These are phyloP conservation scores for Pouteria glomerata DNA, from an alignment of 148 eudicot species.

Conservation along the genomic window DNA sequence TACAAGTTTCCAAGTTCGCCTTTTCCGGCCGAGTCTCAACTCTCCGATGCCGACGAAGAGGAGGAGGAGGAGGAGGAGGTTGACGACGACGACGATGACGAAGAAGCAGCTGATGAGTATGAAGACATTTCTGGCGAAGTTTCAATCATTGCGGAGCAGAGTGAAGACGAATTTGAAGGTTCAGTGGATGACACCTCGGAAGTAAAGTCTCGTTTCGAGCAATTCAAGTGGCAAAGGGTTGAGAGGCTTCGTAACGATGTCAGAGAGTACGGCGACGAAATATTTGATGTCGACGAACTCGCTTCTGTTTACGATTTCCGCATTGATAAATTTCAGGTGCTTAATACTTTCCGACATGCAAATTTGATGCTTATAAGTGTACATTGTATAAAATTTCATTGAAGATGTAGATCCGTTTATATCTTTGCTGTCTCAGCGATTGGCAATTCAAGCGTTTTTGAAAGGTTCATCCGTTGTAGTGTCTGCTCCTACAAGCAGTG, in stretches of 20 bases:
- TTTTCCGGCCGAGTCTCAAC: constrained; percentile 35
- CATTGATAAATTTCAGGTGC: constrained; percentile 88
- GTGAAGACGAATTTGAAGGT: constrained; percentile 33
- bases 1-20: constrained; percentile 40
- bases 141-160: constrained; percentile 16
- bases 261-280: constrained; percentile 57
- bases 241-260: constrained; percentile 68
- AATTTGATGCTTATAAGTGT: neutral
- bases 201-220: constrained; percentile 37
- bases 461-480: constrained; percentile 95
- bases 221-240: constrained; percentile 65
- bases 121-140: constrained; percentile 29
- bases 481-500: constrained; percentile 97
- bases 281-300: constrained; percentile 78
- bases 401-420: neutral
- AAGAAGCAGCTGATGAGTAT: constrained; percentile 65
- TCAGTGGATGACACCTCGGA: constrained; percentile 14
- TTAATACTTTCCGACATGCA: neutral
- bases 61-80: constrained; percentile 28
- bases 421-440: constrained; percentile 35
- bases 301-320: constrained; percentile 76
- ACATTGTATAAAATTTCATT: neutral
- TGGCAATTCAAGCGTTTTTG: constrained; percentile 79
- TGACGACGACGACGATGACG: constrained; percentile 50
- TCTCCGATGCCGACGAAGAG: constrained; percentile 42